Conservation (phyloP, 2,329 filamentous ascomycete genomes). For the Apiospora koreana region DNA sequence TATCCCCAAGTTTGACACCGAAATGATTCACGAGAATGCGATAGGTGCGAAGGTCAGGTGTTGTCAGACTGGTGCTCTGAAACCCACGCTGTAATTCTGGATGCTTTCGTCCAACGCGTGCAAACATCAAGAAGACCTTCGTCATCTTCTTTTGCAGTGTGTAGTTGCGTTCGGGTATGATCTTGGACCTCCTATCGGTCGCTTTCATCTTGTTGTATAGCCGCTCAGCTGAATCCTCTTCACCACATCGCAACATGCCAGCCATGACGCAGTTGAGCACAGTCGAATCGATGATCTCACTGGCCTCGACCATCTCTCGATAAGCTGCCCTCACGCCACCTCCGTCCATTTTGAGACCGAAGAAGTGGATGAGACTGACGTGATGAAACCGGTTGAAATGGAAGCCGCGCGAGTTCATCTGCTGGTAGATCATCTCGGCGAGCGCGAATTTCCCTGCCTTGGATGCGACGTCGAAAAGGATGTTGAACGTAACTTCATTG, state of each 20-base stretch:
- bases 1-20: conserved; percentile 66
- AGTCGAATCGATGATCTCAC: conserved; percentile 85
- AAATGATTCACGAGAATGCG: conserved; percentile 78
- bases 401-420: conserved; percentile 73
- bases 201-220: conserved; percentile 85
- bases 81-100: conserved; percentile 53
- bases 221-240: conserved; percentile 74
- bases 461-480: conserved; percentile 85
- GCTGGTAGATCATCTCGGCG: conserved; percentile 80
- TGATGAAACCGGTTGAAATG: conserved; percentile 77
- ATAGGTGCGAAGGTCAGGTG: conserved; percentile 78
- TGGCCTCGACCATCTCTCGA: conserved; percentile 76
- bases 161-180: conserved; percentile 47
- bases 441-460: conserved; percentile 83
- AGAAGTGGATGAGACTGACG: conserved; percentile 80
- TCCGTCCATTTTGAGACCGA: conserved; percentile 74
- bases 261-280: conserved; percentile 86
- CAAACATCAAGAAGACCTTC: conserved; percentile 59
- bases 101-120: conserved; percentile 53
- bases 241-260: conserved; percentile 74
- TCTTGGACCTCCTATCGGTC: conserved; percentile 44
- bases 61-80: conserved; percentile 66
- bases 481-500: conserved; percentile 85
- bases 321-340: conserved; percentile 77
- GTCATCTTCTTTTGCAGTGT: conserved; percentile 51